Evolutionary conservation across 805 yeast genomes (phyloP), one percentile per base, ranked within the genome.

Genomic region (Kodamaea restingae): DNA sequence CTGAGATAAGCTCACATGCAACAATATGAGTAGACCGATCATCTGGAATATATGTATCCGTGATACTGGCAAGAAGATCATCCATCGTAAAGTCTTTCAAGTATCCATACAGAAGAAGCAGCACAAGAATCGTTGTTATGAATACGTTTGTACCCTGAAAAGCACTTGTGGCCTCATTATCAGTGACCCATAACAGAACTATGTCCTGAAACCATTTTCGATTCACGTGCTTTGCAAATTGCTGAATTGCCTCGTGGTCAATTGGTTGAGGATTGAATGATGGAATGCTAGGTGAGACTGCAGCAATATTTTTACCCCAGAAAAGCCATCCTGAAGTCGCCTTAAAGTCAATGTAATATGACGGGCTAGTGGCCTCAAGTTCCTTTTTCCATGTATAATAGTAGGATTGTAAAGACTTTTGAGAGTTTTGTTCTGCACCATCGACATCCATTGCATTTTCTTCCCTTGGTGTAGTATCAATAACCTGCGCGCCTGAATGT

Each of bases 11-110:
- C 56, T 90, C 97, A 40, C 87, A 77, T 1, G 75, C 68, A 8
- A 83, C 80, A 20, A 93, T 79, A 54, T 90, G 95, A 2, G 84
- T 66, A 11, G 87, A 76, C 49, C 82, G 84, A 42, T 88, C 95
- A 41, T 78, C 81, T 20, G 71, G 67, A 10, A 75, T 75, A 51
- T 82, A 86, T 6, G 72, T 54, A 4, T 64, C 68, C 4, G 63
- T 61, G 14, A 84, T 61, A 1, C 80, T 47, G 0, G 64, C 70
- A 17, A 83, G 52, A 7, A 85, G 50, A 5, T 85, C 86, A 1
- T 63, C 65, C 38, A 78, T 68, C 0, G 64, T 47, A 12, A 84
- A 47, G 2, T 61, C 47, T 3, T 73, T 59, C 7, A 67, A 62
- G 11, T 63, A 60, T 1, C 69, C 76, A 36, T 69, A 65, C 4